Percentiles rank a stretch among this genome's conserved stretches.
phyloP scores from a whole-genome alignment of 331 rosid genomes.

The Prunus yedoensis region DNA sequence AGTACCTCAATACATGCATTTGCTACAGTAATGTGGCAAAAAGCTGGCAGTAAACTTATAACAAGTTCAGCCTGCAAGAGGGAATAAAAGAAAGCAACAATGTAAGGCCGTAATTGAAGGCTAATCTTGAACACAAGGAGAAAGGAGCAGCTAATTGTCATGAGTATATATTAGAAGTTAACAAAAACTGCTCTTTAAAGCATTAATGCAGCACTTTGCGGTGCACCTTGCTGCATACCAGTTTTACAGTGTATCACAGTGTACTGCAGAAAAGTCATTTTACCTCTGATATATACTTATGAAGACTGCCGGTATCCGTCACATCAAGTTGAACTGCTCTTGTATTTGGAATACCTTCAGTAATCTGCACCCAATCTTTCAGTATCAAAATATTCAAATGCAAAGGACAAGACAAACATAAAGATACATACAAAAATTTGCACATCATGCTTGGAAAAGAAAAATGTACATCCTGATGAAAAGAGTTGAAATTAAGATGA shows the following conservation, averaged over 20 bases:
- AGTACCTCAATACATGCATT: conserved; percentile 88
- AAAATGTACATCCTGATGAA: not conserved
- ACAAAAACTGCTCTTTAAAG: not conserved
- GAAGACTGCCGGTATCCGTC: conserved; percentile 54
- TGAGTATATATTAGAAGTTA: no score
- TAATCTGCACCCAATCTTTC: conserved; percentile 50
- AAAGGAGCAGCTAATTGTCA: no score
- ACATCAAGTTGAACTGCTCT: conserved; percentile 79
- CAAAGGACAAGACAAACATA: not conserved
- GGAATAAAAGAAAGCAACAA: conserved; percentile 6
- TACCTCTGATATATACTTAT: conserved; percentile 73
- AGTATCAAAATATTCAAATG: conserved; percentile 29
- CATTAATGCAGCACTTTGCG: not conserved
- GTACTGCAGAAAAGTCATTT: conserved; percentile 10
- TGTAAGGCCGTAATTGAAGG: conserved; percentile 12
- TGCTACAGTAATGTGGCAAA: conserved; percentile 73
- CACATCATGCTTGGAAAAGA: not conserved
- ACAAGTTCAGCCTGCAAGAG: conserved; percentile 82
- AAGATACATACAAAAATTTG: not conserved
- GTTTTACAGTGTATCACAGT: not conserved
- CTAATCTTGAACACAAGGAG: not conserved
- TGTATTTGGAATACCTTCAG: conserved; percentile 75
- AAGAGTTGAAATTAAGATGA: not conserved
- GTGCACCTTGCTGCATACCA: not conserved
- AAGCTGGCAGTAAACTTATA: conserved; percentile 77